phyloP scores from a whole-genome alignment of 228 moss, liverwort and hornwort genomes.

The Sphagnum fallax region DNA sequence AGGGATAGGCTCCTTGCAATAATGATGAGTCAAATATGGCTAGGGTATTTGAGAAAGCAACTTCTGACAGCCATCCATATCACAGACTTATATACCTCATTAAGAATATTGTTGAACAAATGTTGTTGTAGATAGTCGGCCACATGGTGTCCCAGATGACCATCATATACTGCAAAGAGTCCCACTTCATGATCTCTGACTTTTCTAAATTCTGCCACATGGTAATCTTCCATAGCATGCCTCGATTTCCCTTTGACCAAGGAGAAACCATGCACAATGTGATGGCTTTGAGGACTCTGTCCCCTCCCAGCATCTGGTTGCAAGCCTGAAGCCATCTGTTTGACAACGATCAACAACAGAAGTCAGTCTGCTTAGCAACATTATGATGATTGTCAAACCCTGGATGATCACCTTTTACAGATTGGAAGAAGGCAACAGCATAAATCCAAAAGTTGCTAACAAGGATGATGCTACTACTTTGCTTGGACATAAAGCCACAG shows the following conservation, averaged over 20 bases:
- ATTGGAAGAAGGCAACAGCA: too few species aligned
- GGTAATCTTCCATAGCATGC: conserved; percentile 96
- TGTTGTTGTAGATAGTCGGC: conserved; percentile 65
- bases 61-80: neutral
- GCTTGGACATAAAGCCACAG: too few species aligned
- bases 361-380: too few species aligned
- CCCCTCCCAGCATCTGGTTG: conserved; percentile 60
- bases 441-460: too few species aligned
- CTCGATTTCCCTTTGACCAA: conserved; percentile 94
- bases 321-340: conserved; percentile 65
- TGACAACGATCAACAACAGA: neutral
- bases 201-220: conserved; percentile 67
- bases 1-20: neutral
- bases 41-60: neutral
- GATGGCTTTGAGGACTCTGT: conserved; percentile 35
- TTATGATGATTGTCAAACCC: too few species aligned
- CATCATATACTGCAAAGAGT: conserved; percentile 94
- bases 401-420: too few species aligned
- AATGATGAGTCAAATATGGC: neutral
- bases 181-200: conserved; percentile 72
- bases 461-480: too few species aligned
- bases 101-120: conserved; percentile 88
- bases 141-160: conserved; percentile 87
- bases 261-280: conserved; percentile 65
- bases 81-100: conserved; percentile 31